Conservation (phyloP, 805 yeast species). For the Debaryomyces hansenii region DNA sequence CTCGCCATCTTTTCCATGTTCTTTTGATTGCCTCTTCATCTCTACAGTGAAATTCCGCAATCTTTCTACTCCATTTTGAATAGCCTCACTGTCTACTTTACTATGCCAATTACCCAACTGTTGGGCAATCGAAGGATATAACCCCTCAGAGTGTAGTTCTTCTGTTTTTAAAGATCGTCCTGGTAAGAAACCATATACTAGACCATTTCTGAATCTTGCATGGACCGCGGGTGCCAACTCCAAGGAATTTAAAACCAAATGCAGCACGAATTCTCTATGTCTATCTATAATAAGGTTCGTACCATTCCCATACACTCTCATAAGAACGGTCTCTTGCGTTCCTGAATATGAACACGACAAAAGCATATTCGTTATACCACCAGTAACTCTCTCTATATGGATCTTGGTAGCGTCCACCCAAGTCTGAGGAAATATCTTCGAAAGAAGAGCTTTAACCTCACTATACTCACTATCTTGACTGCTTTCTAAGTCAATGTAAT, state of each 20-base stretch:
- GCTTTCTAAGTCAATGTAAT: conserved; percentile 38
- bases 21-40: conserved; percentile 11
- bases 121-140: conserved; percentile 62
- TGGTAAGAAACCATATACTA: conserved; percentile 66
- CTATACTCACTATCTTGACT: conserved; percentile 30
- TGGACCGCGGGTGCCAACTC: conserved; percentile 67
- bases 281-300: conserved; percentile 72
- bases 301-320: conserved; percentile 74
- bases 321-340: conserved; percentile 45
- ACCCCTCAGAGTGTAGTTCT: conserved; percentile 47
- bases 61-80: conserved; percentile 47
- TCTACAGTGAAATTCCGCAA: conserved; percentile 29
- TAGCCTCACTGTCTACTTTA: conserved; percentile 42
- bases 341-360: conserved; percentile 43
- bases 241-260: conserved; percentile 57
- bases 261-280: conserved; percentile 72
- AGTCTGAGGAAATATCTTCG: conserved; percentile 46
- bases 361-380: conserved; percentile 66
- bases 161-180: conserved; percentile 60
- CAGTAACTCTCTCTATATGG: conserved; percentile 47
- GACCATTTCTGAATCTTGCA: conserved; percentile 70
- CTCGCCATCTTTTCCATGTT: conserved; percentile 11
- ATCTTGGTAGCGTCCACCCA: conserved; percentile 32
- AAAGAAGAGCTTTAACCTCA: conserved; percentile 40
- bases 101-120: conserved; percentile 73